These are phyloP conservation scores for Rhizopogon salebrosus DNA, from an alignment of 768 basidiomycete genomes.

Conservation along the genomic window DNA sequence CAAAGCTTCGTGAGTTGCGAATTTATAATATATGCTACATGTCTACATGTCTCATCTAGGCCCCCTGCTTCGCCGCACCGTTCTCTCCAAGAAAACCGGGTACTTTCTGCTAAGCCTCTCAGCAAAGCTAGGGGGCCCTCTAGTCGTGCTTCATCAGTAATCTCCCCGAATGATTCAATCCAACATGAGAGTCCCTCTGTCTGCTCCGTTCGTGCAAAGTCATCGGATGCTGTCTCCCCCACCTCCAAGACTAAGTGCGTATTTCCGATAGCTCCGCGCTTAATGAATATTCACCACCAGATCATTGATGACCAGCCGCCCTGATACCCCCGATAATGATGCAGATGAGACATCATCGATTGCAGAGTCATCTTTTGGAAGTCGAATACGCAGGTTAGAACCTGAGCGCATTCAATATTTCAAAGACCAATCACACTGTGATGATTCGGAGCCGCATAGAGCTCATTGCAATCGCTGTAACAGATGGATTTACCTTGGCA, in stretches of 20 bases:
- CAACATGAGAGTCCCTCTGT: slow-evolving; percentile 2
- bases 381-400: slow-evolving; percentile 51
- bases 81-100: slow-evolving; percentile 6
- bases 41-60: slow-evolving; percentile 9
- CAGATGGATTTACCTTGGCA: slow-evolving; percentile 51
- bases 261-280: background rate
- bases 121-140: slow-evolving; percentile 13
- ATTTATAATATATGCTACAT: background rate
- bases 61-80: slow-evolving; percentile 19
- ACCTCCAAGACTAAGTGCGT: background rate
- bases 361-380: slow-evolving; percentile 45
- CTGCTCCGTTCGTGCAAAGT: slow-evolving; percentile 1
- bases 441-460: slow-evolving; percentile 49
- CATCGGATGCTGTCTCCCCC: background rate
- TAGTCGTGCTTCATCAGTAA: slow-evolving; percentile 13
- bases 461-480: slow-evolving; percentile 58
- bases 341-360: slow-evolving; percentile 42
- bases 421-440: slow-evolving; percentile 55
- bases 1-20: slow-evolving; percentile 25
- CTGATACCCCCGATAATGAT: slow-evolving; percentile 21
- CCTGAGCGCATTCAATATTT: slow-evolving; percentile 60
- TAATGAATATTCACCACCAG: background rate
- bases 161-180: background rate
- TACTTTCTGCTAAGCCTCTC: slow-evolving; percentile 15
- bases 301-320: background rate